These are phyloP conservation scores for Paramyrothecium roridum DNA, from an alignment of 2,329 filamentous ascomycete genomes.

Conservation along the genomic window DNA sequence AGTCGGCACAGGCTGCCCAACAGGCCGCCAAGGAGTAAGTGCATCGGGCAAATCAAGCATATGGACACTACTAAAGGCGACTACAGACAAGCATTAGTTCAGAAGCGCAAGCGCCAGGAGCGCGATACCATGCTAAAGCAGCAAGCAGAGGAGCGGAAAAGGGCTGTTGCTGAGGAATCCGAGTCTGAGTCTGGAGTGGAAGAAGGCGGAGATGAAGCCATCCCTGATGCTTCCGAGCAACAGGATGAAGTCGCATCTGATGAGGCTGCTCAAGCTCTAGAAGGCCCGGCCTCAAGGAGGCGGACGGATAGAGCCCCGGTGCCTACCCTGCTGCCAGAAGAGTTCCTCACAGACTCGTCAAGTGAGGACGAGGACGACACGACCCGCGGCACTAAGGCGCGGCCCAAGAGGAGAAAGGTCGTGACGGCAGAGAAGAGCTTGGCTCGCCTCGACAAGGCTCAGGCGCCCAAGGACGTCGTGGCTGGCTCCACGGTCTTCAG, in stretches of 20 bases:
- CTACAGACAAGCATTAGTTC: slow-evolving; percentile 43
- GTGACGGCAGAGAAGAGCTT: slow-evolving; percentile 34
- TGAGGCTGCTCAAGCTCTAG: neutral
- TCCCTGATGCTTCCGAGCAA: slow-evolving; percentile 8
- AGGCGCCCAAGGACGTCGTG: slow-evolving; percentile 40
- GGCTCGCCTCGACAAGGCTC: slow-evolving; percentile 29
- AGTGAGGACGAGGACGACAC: slow-evolving; percentile 34
- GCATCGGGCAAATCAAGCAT: neutral
- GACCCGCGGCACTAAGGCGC: slow-evolving; percentile 16
- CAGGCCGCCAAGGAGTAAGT: slow-evolving; percentile 51
- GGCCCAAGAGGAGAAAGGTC: slow-evolving; percentile 42
- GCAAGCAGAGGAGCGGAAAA: slow-evolving; percentile 50
- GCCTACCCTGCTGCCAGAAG: slow-evolving; percentile 47
- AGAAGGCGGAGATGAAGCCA: slow-evolving; percentile 5
- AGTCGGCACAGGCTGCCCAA: slow-evolving; percentile 42
- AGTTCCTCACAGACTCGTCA: slow-evolving; percentile 51
- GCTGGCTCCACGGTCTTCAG: slow-evolving; percentile 54
- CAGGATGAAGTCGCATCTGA: neutral
- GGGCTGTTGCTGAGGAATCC: slow-evolving; percentile 17
- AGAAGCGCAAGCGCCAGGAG: slow-evolving; percentile 55
- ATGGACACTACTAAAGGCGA: neutral
- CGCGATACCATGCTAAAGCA: slow-evolving; percentile 51
- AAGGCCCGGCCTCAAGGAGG: slow-evolving; percentile 8
- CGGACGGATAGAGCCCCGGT: slow-evolving; percentile 31
- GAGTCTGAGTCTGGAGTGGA: slow-evolving; percentile 17